Evolutionary conservation across 2,329 filamentous ascomycete genomes (phyloP).

Genomic region (Alternaria brassicicola): DNA sequence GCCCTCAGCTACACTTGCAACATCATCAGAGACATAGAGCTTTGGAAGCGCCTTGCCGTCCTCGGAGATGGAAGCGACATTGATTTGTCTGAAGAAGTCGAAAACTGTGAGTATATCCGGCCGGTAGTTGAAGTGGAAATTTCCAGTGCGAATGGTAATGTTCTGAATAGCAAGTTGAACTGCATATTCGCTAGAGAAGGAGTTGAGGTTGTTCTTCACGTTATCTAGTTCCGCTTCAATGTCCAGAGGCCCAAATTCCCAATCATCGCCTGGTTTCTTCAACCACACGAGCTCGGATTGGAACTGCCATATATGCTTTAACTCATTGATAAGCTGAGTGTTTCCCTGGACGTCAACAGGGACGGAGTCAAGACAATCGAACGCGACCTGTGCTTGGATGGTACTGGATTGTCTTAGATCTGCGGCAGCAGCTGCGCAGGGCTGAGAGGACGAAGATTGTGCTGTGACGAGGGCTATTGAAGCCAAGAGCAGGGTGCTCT

Average conservation of each 20-base stretch:
- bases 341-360: conserved; percentile 38
- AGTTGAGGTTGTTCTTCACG: conserved; percentile 38
- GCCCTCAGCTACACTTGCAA: conserved; percentile 14
- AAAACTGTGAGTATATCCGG: conserved; percentile 40
- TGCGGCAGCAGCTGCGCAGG: conserved; percentile 27
- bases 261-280: conserved; percentile 42
- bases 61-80: conserved; percentile 37
- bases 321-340: conserved; percentile 35
- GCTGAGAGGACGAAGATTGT: conserved; percentile 21
- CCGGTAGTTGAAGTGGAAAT: conserved; percentile 37
- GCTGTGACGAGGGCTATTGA: conserved; percentile 21
- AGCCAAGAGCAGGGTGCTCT: conserved; percentile 18
- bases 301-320: conserved; percentile 42
- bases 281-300: conserved; percentile 47
- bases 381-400: conserved; percentile 29
- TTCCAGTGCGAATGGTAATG: conserved; percentile 31
- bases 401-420: background rate
- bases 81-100: conserved; percentile 19
- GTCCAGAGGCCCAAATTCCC: conserved; percentile 44
- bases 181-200: conserved; percentile 44
- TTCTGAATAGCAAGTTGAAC: conserved; percentile 44
- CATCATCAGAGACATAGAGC: conserved; percentile 38
- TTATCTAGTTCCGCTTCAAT: conserved; percentile 43
- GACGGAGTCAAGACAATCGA: conserved; percentile 40
- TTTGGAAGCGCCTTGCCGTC: conserved; percentile 44